A percentile compares a stretch with the other conserved stretches of the same genome.
phyloP scores from a whole-genome alignment of 805 yeast genomes.

The Candida railenensis region DNA sequence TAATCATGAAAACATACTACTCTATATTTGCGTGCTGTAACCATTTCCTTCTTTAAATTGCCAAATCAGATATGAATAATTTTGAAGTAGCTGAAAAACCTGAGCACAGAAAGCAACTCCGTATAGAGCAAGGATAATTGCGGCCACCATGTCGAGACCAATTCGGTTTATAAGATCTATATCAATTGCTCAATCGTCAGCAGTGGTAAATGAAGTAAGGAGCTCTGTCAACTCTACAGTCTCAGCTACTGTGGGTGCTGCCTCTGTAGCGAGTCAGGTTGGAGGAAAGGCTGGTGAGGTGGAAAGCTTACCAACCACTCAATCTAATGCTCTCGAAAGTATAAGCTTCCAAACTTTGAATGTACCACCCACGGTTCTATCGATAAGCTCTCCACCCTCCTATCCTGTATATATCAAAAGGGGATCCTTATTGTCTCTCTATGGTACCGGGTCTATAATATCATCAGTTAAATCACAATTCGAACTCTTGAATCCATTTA shows the following conservation, averaged over 20 bases:
- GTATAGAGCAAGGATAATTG: too few species aligned
- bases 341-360: slow-evolving; percentile 29
- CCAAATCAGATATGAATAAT: too few species aligned
- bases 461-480: slow-evolving; percentile 22
- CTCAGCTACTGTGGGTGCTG: too few species aligned
- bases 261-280: too few species aligned
- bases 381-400: slow-evolving; percentile 58
- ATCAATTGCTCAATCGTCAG: slow-evolving; percentile 10
- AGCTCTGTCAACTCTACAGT: too few species aligned
- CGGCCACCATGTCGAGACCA: slow-evolving; percentile 4
- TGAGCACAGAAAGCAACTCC: too few species aligned
- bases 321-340: not conserved
- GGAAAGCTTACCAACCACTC: too few species aligned
- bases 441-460: slow-evolving; percentile 19
- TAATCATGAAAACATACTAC: not conserved
- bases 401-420: slow-evolving; percentile 50
- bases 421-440: slow-evolving; percentile 51
- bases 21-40: not conserved
- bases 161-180: slow-evolving; percentile 9
- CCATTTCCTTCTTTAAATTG: too few species aligned
- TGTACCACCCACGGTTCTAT: slow-evolving; percentile 46
- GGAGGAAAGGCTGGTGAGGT: too few species aligned
- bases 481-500: slow-evolving; percentile 37
- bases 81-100: too few species aligned
- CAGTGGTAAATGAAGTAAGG: too few species aligned